Percentiles rank a stretch among this genome's conserved stretches.
Conservation (phyloP, 768 basidiomycete species). For the Xanthoconium purpureum region DNA sequence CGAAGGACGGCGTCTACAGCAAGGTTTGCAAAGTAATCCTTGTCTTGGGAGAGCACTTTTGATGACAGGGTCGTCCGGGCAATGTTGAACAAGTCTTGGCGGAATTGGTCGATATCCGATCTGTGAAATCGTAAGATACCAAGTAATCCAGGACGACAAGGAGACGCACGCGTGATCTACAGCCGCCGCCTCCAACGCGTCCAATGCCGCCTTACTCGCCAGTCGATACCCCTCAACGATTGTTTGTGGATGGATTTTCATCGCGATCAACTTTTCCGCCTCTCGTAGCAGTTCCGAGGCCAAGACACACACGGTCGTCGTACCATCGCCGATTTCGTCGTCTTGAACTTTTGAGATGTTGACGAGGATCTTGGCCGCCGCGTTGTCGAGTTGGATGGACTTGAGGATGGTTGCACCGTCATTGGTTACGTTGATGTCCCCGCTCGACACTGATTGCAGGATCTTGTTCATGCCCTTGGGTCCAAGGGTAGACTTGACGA, state of each 20-base stretch:
- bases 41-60: slow-evolving; percentile 95
- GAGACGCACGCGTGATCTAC: slow-evolving; percentile 74
- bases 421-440: slow-evolving; percentile 96
- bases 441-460: slow-evolving; percentile 83
- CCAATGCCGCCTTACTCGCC: slow-evolving; percentile 80
- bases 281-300: slow-evolving; percentile 90
- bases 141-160: neutral
- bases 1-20: slow-evolving; percentile 96
- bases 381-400: slow-evolving; percentile 95
- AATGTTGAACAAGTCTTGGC: slow-evolving; percentile 92
- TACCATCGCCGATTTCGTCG: slow-evolving; percentile 97
- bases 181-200: slow-evolving; percentile 79
- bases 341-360: slow-evolving; percentile 99
- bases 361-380: slow-evolving; percentile 98
- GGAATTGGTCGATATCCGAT: slow-evolving; percentile 70
- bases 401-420: slow-evolving; percentile 99
- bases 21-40: slow-evolving; percentile 96
- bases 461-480: slow-evolving; percentile 99
- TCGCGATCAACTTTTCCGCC: slow-evolving; percentile 89
- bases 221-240: slow-evolving; percentile 96
- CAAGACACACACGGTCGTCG: slow-evolving; percentile 87
- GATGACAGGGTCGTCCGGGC: slow-evolving; percentile 93
- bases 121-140: slow-evolving; percentile 34
- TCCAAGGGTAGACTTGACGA: slow-evolving; percentile 97
- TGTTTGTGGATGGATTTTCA: slow-evolving; percentile 96